Percentiles rank a stretch among this genome's conserved stretches.
Conservation (phyloP, 331 rosid species). For the Arachis monticola region DNA sequence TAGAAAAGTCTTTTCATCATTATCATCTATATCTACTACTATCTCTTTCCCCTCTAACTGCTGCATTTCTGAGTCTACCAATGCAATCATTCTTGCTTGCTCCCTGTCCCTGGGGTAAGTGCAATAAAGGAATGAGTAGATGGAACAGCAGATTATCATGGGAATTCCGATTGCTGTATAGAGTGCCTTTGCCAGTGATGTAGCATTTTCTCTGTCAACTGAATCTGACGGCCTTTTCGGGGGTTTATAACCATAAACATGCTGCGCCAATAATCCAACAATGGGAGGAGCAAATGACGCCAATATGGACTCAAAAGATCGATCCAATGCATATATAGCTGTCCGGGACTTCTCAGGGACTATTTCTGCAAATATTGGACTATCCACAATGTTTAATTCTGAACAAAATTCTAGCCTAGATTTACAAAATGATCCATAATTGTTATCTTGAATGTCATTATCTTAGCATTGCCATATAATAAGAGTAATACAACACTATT, state of each 20-base stretch:
- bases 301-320: constrained; percentile 62
- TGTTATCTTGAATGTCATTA: neutral
- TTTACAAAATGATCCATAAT: neutral
- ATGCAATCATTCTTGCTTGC: constrained; percentile 58
- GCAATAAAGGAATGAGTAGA: constrained; percentile 68
- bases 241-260: constrained; percentile 63
- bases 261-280: constrained; percentile 71
- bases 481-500: too few relatives aligned
- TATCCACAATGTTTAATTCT: constrained; percentile 34
- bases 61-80: constrained; percentile 62
- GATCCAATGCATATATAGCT: constrained; percentile 70
- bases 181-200: constrained; percentile 71
- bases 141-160: constrained; percentile 56
- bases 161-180: constrained; percentile 70
- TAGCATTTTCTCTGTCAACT: constrained; percentile 66
- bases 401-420: constrained; percentile 3
- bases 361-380: constrained; percentile 92
- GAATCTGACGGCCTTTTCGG: constrained; percentile 57
- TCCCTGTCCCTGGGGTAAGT: constrained; percentile 78
- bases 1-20: constrained; percentile 51
- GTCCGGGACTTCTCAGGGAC: constrained; percentile 81
- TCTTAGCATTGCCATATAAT: too few relatives aligned
- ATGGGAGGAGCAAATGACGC: constrained; percentile 78
- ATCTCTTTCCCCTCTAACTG: constrained; percentile 33
- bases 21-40: constrained; percentile 37